phyloP scores from a whole-genome alignment of 2,329 filamentous ascomycete species.

The Claviceps capensis region DNA sequence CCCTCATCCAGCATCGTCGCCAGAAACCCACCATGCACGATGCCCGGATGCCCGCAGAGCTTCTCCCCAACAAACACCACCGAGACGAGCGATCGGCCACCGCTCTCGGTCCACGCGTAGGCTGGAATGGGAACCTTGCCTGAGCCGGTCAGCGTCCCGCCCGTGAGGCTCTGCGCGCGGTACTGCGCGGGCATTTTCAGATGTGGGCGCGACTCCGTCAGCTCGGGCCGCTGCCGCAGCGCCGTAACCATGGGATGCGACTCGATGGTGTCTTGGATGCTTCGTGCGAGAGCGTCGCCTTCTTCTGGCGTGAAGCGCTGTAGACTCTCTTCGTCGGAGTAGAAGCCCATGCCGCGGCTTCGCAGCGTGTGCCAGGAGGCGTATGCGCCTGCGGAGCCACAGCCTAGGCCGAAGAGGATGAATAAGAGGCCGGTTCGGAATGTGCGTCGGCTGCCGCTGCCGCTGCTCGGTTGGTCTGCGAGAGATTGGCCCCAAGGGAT shows the following conservation, averaged over 20 bases:
- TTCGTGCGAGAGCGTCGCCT: slow-evolving; percentile 34
- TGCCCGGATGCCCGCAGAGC: slow-evolving; percentile 79
- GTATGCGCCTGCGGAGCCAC: slow-evolving; percentile 18
- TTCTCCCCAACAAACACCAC: slow-evolving; percentile 66
- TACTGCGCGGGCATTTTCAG: slow-evolving; percentile 66
- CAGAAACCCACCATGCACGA: slow-evolving; percentile 79
- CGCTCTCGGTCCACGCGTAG: slow-evolving; percentile 58
- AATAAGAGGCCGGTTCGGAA: slow-evolving; percentile 13
- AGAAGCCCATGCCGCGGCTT: slow-evolving; percentile 23
- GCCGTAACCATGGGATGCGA: slow-evolving; percentile 59
- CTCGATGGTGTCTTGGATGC: slow-evolving; percentile 61
- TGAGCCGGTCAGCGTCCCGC: slow-evolving; percentile 61
- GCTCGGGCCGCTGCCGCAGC: slow-evolving; percentile 52
- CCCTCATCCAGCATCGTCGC: slow-evolving; percentile 92
- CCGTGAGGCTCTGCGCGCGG: slow-evolving; percentile 66
- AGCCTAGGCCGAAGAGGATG: slow-evolving; percentile 18
- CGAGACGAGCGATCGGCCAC: slow-evolving; percentile 54
- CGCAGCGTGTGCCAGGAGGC: slow-evolving; percentile 23
- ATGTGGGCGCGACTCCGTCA: slow-evolving; percentile 69
- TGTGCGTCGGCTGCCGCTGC: not conserved
- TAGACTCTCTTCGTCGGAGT: slow-evolving; percentile 58
- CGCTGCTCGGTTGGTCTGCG: not conserved
- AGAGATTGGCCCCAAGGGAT: not conserved
- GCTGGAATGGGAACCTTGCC: slow-evolving; percentile 72
- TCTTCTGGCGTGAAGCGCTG: slow-evolving; percentile 42